These are phyloP conservation scores for Cladobotryum protrusum DNA, from an alignment of 2,329 filamentous ascomycete genomes.

Conservation along the genomic window DNA sequence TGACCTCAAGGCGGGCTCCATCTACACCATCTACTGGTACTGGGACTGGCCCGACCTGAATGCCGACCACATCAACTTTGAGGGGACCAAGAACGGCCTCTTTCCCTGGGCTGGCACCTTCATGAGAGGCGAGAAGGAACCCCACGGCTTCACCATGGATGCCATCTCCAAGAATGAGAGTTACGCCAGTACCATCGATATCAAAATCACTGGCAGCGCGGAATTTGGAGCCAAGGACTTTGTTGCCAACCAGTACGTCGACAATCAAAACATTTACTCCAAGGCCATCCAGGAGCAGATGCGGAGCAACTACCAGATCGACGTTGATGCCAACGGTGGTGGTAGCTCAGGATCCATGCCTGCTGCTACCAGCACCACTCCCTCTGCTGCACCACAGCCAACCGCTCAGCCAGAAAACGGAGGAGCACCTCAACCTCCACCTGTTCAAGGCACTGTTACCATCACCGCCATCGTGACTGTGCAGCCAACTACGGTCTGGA, in stretches of 20 bases:
- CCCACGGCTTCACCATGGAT: constrained; percentile 29
- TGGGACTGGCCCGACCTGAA: constrained; percentile 81
- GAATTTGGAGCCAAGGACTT: constrained; percentile 19
- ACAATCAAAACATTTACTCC: constrained; percentile 34
- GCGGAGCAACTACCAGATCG: constrained; percentile 38
- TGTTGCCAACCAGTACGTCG: constrained; percentile 22
- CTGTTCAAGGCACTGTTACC: not conserved
- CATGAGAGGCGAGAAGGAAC: constrained; percentile 32
- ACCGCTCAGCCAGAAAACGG: constrained; percentile 12
- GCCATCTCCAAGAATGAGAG: constrained; percentile 35
- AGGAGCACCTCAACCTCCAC: too few species aligned
- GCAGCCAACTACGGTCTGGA: constrained; percentile 7
- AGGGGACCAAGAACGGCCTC: constrained; percentile 33
- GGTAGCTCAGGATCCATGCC: constrained; percentile 16
- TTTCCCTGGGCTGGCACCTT: constrained; percentile 38
- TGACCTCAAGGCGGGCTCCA: constrained; percentile 53
- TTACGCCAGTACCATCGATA: constrained; percentile 35
- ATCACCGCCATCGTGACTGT: constrained; percentile 27
- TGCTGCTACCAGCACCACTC: constrained; percentile 13
- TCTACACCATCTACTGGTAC: constrained; percentile 87
- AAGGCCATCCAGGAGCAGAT: constrained; percentile 42
- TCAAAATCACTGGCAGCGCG: constrained; percentile 28
- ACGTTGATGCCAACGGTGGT: constrained; percentile 24
- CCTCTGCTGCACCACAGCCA: constrained; percentile 9
- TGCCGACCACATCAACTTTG: constrained; percentile 33